These are phyloP conservation scores for Backusella tarrabulga DNA, from an alignment of 192 early-diverging fungal genomes.

Conservation along the genomic window DNA sequence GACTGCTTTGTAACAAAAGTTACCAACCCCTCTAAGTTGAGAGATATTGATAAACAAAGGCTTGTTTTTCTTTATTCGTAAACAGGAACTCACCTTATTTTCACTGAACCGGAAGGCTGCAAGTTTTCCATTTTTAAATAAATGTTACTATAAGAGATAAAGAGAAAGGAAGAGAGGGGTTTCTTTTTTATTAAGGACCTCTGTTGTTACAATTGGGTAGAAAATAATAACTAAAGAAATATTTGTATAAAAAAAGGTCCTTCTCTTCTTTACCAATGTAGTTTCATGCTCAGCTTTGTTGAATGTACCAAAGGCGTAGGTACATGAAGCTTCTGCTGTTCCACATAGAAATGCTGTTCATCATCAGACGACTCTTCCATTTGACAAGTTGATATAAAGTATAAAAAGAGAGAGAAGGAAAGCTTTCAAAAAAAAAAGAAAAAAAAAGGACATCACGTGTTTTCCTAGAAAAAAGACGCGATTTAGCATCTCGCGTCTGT, in stretches of 20 bases:
- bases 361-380: constrained; percentile 32
- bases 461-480: neutral
- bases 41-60: no score
- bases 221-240: neutral
- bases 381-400: neutral
- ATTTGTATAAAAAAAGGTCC: neutral
- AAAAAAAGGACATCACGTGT: neutral
- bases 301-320: constrained; percentile 51
- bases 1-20: constrained; percentile 53
- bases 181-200: neutral
- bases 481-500: neutral
- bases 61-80: no score
- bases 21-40: constrained; percentile 57
- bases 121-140: constrained; percentile 78
- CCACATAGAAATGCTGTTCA: neutral
- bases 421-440: neutral
- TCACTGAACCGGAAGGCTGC: constrained; percentile 76
- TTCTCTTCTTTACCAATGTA: constrained; percentile 25
- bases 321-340: constrained; percentile 36
- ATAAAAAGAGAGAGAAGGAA: no score
- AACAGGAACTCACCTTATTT: constrained; percentile 51
- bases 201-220: neutral
- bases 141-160: constrained; percentile 46
- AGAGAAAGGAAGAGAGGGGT: neutral
- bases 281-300: constrained; percentile 35